Base-by-base conservation (phyloP, 768 basidiomycete genomes). In the Lactarius sp. region DNA sequence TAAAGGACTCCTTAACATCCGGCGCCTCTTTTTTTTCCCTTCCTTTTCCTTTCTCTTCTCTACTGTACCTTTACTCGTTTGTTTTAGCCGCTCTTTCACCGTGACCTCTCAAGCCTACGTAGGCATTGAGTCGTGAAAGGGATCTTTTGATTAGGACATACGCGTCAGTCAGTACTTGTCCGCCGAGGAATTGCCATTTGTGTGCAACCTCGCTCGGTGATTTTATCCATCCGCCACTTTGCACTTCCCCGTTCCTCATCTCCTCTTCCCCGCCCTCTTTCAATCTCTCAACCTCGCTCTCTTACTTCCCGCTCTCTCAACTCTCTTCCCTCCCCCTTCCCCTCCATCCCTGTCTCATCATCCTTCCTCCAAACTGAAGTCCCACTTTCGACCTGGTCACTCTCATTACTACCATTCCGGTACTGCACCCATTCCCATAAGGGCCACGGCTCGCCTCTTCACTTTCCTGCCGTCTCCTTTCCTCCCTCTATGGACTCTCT, bases 171-270 rank as follows among this genome's bases (percentile, higher is more conserved):
- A 5, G 2, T 42, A 18, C 20, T 27, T 31, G 39, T 42, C 33
- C 56, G 41, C 56, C 62, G 62, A 60, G 49, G 33, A 55, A 60
- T 64, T 64, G 22, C 52, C 52, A 22, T 59, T 59, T 46, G 22
- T 22, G 47, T 59, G 36, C 58, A 50, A 59, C 52, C 49, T 51
- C 27, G 20, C 53, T 56, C 63, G 53, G 39, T 60, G 31, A 60
- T 60, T 65, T 64, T 65, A 60, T 69, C 68, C 66, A 52, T 60
- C 62, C 61, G 64, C 41, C 59, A 53, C 39, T 44, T 52, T 37
- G 4, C 46, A 47, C 60, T 49, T 55, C 53, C 53, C 53, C 60
- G 52, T 55, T 47, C 52, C 41, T 61, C 59, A 46, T 55, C 51
- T 52, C 50, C 51, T 52, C 59, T 44, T 34, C 34, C 18, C 18